A percentile compares a stretch with the other conserved stretches of the same genome.
These are phyloP conservation scores for Nothophoma quercina DNA, from an alignment of 2,329 filamentous ascomycete genomes.

Conservation along the genomic window DNA sequence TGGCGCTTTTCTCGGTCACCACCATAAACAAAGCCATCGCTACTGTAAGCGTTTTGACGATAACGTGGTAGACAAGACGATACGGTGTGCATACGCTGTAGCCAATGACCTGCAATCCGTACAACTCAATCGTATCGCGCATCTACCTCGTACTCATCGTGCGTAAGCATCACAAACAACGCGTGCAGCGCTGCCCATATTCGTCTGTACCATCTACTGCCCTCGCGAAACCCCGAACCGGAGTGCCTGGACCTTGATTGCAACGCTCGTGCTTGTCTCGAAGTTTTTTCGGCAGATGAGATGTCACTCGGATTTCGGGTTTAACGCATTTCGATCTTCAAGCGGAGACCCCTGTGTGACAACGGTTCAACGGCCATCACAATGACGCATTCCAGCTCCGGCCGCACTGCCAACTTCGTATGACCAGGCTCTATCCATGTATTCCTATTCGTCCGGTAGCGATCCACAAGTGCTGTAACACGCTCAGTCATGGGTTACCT, in stretches of 20 bases:
- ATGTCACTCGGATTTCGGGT: slow-evolving; percentile 5
- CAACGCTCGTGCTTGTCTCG: not conserved
- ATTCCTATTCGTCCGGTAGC: slow-evolving; percentile 1
- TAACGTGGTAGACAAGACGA: not conserved
- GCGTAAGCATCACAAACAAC: slow-evolving; percentile 3
- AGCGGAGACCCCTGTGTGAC: slow-evolving; percentile 7
- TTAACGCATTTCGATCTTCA: slow-evolving; percentile 1
- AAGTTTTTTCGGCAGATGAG: not conserved
- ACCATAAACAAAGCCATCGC: not conserved
- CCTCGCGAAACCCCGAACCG: too few species aligned
- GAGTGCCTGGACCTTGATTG: not conserved
- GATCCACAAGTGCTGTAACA: not conserved
- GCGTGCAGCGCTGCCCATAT: not conserved
- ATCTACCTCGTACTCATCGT: not conserved
- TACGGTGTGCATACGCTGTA: not conserved
- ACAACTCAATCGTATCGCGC: not conserved
- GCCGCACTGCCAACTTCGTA: not conserved
- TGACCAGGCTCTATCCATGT: not conserved
- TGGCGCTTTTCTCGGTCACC: slow-evolving; percentile 2
- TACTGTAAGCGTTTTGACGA: not conserved
- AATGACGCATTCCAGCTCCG: slow-evolving; percentile 5
- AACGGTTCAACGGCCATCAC: slow-evolving; percentile 13
- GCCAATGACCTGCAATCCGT: not conserved
- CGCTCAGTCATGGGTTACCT: slow-evolving; percentile 4
- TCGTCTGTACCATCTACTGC: not conserved